Percentiles rank a stretch among this genome's conserved stretches.
Conservation (phyloP, 257 asterid genomes). For the Petunia axillaris region DNA sequence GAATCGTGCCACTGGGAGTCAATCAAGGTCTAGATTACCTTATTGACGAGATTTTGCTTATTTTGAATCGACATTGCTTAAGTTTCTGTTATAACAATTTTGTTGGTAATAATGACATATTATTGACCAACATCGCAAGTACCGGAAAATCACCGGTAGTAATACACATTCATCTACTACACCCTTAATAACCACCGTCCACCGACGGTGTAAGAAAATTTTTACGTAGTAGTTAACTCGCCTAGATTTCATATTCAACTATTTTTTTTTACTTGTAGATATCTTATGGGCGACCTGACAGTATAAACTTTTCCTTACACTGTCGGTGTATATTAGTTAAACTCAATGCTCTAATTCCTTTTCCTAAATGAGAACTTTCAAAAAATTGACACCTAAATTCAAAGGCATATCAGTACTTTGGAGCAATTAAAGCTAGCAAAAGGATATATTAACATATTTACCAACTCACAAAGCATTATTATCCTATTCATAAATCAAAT, state of each 20-base stretch:
- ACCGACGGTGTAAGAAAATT: too few relatives aligned
- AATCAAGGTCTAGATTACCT: slow-evolving; percentile 66
- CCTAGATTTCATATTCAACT: too few relatives aligned
- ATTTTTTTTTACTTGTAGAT: too few relatives aligned
- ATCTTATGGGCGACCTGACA: too few relatives aligned
- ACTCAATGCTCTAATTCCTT: background rate
- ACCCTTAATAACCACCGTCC: too few relatives aligned
- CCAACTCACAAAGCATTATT: background rate
- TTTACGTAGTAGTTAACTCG: too few relatives aligned
- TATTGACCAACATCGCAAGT: too few relatives aligned
- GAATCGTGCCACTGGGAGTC: slow-evolving; percentile 93
- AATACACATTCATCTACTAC: too few relatives aligned
- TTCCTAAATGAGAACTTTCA: background rate
- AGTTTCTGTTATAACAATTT: background rate
- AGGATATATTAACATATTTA: background rate
- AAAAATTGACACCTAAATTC: background rate
- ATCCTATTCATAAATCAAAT: background rate
- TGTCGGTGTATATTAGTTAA: too few relatives aligned
- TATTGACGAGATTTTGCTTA: background rate
- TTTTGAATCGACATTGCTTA: background rate
- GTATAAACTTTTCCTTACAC: too few relatives aligned
- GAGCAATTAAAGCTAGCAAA: background rate
- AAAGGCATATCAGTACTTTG: background rate
- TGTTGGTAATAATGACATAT: too few relatives aligned
- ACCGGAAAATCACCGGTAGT: too few relatives aligned